Conservation (phyloP, 257 asterid species). For the Lantana camara region DNA sequence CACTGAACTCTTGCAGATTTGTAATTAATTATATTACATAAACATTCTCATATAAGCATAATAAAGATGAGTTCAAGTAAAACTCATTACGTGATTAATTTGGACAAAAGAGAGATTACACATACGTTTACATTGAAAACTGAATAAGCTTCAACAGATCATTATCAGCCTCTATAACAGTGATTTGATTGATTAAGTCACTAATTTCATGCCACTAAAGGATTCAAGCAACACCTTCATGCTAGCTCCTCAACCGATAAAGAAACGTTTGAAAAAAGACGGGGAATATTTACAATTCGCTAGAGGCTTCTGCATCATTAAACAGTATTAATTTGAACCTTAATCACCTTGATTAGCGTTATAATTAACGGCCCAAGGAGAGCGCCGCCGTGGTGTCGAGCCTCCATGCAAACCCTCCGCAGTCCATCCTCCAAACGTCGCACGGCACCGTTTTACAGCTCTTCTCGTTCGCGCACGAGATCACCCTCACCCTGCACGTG, state of each 20-base stretch:
- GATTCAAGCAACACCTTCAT: neutral
- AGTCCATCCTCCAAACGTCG: slow-evolving; percentile 84
- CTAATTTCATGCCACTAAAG: slow-evolving; percentile 1
- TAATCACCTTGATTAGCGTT: neutral
- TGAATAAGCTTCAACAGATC: neutral
- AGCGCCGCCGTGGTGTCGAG: slow-evolving; percentile 80
- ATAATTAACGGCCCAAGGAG: slow-evolving; percentile 46
- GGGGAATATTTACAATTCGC: slow-evolving; percentile 29
- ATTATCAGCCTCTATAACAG: neutral
- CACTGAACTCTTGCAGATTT: no score
- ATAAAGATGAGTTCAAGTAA: no score
- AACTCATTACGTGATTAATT: neutral
- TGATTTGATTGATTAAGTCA: neutral
- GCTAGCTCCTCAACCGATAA: neutral
- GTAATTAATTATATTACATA: no score
- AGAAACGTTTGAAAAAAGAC: no score
- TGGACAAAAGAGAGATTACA: neutral
- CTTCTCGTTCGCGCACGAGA: slow-evolving; percentile 52
- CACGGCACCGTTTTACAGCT: slow-evolving; percentile 57
- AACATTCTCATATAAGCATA: no score
- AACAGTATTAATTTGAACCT: neutral
- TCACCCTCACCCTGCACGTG: slow-evolving; percentile 75
- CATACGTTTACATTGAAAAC: neutral
- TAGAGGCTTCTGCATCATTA: neutral
- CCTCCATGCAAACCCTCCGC: slow-evolving; percentile 94